A percentile compares a stretch with the other conserved stretches of the same genome.
These are phyloP conservation scores for Mentha longifolia DNA, from an alignment of 257 asterid species.

Conservation along the genomic window DNA sequence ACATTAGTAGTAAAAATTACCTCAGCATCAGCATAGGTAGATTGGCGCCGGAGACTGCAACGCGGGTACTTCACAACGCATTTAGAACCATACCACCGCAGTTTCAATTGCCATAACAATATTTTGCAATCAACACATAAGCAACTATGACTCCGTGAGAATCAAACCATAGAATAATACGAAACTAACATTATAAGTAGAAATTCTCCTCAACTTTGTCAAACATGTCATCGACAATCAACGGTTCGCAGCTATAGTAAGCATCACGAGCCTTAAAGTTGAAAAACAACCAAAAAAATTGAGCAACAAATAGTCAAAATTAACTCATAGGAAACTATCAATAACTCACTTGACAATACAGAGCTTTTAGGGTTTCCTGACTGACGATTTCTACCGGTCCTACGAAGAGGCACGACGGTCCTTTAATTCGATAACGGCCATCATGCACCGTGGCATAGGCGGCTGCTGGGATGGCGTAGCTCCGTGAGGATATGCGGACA, in stretches of 20 bases:
- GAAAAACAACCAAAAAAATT: background rate
- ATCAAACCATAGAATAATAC: slow-evolving; percentile 10
- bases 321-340: background rate
- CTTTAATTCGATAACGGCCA: slow-evolving; percentile 54
- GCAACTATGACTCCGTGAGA: background rate
- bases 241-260: slow-evolving; percentile 86
- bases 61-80: slow-evolving; percentile 93
- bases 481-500: slow-evolving; percentile 55
- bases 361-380: slow-evolving; percentile 93
- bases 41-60: slow-evolving; percentile 86
- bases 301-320: slow-evolving; percentile 4
- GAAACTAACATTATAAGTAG: slow-evolving; percentile 7
- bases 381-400: slow-evolving; percentile 93
- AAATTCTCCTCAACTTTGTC: slow-evolving; percentile 85
- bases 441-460: slow-evolving; percentile 37
- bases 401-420: slow-evolving; percentile 91
- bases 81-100: slow-evolving; percentile 88
- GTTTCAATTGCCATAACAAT: slow-evolving; percentile 75
- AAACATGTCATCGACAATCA: slow-evolving; percentile 94
- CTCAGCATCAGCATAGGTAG: slow-evolving; percentile 97
- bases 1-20: slow-evolving; percentile 49
- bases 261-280: slow-evolving; percentile 78
- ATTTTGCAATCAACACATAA: slow-evolving; percentile 24
- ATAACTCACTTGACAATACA: slow-evolving; percentile 69
- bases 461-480: slow-evolving; percentile 47